Base-by-base conservation (phyloP, 257 asterid genomes). In the Knoxia roxburghii region DNA sequence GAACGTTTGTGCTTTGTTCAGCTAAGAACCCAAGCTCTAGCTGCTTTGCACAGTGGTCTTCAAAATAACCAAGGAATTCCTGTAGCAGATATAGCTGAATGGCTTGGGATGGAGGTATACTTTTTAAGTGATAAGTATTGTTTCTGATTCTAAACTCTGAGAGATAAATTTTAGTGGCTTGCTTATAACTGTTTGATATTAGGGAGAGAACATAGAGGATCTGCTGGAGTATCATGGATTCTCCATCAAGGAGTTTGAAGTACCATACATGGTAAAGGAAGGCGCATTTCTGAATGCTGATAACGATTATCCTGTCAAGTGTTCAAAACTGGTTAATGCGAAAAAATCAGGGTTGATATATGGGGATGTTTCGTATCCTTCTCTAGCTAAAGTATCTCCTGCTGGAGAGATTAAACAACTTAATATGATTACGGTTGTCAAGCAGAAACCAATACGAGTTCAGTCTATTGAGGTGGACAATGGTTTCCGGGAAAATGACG, bases 41-140 rank as follows among this genome's bases (percentile, higher is more conserved):
- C 96, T 71, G 90, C 96, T 32, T 79, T 94, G 81, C 96, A 94
- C 77, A 56, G 73, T 74, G 99, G 97, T 65, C 86, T 94, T 82
- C 99, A 90, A 81, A 85, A 69, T 61, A 86, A 85, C 84, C 99
- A 94, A 83, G 99, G 99, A 69, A 86, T 94, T 69, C 99, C 99
- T 60, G 65, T 90, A 43, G 50, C 78, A 72, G 95, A 84, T 70
- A 89, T 88, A 68, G 80, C 96, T 64, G 80, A 71, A 78, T 94
- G 97, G 99, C 95, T 94, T 71, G 95, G 92, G 71, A 82, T 94
- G 96, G 96, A 94, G 99, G 99, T 90, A 81, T 14, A 41, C 17
- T 59, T 54, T 57, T 67, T 74, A 55, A 50, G 39, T 76, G 66
- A 49, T 18, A 68, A 39, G 26, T 35, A 58, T 55, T 78, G 24